Base-by-base conservation (phyloP, 83 land plant genomes). In the Larix sibirica region DNA sequence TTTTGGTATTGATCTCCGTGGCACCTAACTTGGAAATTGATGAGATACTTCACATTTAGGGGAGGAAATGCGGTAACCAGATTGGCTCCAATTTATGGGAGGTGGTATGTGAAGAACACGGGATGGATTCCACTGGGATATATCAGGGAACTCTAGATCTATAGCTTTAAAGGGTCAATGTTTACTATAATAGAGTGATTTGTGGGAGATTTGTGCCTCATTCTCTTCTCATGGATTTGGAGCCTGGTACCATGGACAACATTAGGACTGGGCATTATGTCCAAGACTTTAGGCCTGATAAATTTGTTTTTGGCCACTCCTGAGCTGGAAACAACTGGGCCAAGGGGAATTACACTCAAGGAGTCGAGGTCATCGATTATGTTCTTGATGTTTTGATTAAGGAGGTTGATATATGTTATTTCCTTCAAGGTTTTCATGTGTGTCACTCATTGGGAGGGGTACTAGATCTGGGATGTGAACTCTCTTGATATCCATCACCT, bases 241-340 rank as follows among this genome's bases (percentile, higher is more conserved):
- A 84, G 69, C 86, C 86, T 16, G 86, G 86, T 0, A 84, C 85
- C 82, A 84, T 84, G 85, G 85, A 84, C 85, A 84, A 81, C 77
- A 40, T 84, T 59, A 31, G 86, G 31, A 70, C 86, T 33, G 86
- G 86, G 2, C 79, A 83, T 56, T 84, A 59, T 79, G 85, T 67
- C 59, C 84, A 83, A 69, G 77, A 75, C 80, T 83, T 83, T 71
- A 74, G 84, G 17, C n/a, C n/a, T n/a, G n/a, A n/a, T n/a, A n/a
- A n/a, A n/a, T n/a, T n/a, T n/a, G n/a, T n/a, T n/a, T n/a, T 83
- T 38, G 84, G 84, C 0, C 84, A 83, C 40, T 83, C 84, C 23
- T 79, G 84, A 17, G 84, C 84, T 56, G 84, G 84, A 31, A 83
- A 83, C 84, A 83, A n/a, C n/a, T n/a, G n/a, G n/a, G n/a, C n/a